Evolutionary conservation across 1,284 basidiomycete genomes (phyloP), one percentile per base, ranked within the genome.

Genomic region (Rhodotorula sp.): DNA sequence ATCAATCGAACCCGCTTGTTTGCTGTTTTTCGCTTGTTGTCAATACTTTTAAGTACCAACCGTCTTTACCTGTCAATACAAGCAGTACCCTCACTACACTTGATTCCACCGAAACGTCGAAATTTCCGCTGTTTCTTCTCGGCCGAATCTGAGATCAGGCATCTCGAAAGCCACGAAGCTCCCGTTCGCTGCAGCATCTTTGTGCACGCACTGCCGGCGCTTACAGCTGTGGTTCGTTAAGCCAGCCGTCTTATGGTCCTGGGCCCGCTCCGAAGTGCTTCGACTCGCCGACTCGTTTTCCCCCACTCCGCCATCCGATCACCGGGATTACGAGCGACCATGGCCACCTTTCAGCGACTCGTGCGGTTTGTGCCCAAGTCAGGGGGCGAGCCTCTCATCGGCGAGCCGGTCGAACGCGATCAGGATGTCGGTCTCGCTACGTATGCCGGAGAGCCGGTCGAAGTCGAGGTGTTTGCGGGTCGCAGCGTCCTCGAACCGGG

Each of bases 361-460:
- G 73, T 81, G 37, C 80, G 81, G 51, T 82, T 81, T 73, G 5
- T 30, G 20, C 33, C 66, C 2, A 14, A 26, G 10, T 64, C 71
- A 5, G 59, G 57, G 17, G 63, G 70, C 8, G 24, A 26, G 12
- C 59, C 55, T 6, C 67, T 76, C 22, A 77, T 81, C 64, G 81
- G 81, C 64, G 78, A 81, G 69, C 81, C 81, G 0, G 75, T 79
- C 56, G 79, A 82, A 67, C 44, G 72, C 0, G 20, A 63, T 0
- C 70, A 81, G 26, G 83, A 83, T 67, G 79, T 83, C 51, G 83
- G 83, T 42, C 69, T 79, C 7, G 81, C 82, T 14, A 69, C 77
- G 0, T 79, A 77, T 66, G 71, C 68, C 22, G 66, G 65, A 2
- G 29, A 66, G 15, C 14, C 56, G n/a, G 56, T 75, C 48, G 54